Conservation (phyloP, 2,329 filamentous ascomycete genomes). For the Colletotrichum sp. region DNA sequence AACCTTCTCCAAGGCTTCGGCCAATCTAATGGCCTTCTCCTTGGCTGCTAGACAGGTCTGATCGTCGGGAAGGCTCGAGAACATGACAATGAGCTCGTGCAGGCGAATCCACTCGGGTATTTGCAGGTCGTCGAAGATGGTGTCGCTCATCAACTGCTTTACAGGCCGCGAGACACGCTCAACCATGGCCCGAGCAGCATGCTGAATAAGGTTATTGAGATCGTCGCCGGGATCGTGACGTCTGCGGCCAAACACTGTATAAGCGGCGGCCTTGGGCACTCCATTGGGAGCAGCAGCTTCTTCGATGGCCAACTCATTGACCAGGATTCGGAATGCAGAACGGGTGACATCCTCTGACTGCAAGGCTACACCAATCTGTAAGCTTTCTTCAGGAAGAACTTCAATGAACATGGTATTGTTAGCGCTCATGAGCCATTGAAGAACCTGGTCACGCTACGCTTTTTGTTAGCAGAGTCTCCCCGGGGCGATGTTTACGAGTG, state of each 20-base stretch:
- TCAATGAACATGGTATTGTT: constrained; percentile 66
- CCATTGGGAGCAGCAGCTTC: constrained; percentile 30
- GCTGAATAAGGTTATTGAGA: constrained; percentile 61
- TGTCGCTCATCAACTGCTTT: constrained; percentile 35
- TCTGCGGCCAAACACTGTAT: constrained; percentile 50
- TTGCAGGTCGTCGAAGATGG: constrained; percentile 33
- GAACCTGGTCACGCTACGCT: constrained; percentile 49
- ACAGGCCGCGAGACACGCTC: constrained; percentile 45
- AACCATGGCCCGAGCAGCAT: constrained; percentile 59
- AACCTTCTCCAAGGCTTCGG: constrained; percentile 2
- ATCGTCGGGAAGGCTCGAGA: constrained; percentile 16
- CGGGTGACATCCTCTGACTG: constrained; percentile 47
- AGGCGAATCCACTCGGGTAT: constrained; percentile 40
- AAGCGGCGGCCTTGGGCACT: constrained; percentile 11
- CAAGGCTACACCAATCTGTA: constrained; percentile 60
- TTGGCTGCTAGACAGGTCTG: constrained; percentile 1
- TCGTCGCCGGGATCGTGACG: constrained; percentile 57
- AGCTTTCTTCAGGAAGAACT: constrained; percentile 64
- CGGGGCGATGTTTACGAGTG: neutral
- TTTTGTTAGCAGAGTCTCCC: constrained; percentile 27
- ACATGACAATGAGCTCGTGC: constrained; percentile 27
- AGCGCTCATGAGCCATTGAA: constrained; percentile 62
- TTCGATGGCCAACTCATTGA: constrained; percentile 65
- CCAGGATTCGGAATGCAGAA: constrained; percentile 63
- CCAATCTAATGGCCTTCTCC: constrained; percentile 24